Percentiles rank a stretch among this genome's conserved stretches.
Evolutionary conservation across 768 basidiomycete genomes (phyloP).

Genomic region (Trametes meyenii): DNA sequence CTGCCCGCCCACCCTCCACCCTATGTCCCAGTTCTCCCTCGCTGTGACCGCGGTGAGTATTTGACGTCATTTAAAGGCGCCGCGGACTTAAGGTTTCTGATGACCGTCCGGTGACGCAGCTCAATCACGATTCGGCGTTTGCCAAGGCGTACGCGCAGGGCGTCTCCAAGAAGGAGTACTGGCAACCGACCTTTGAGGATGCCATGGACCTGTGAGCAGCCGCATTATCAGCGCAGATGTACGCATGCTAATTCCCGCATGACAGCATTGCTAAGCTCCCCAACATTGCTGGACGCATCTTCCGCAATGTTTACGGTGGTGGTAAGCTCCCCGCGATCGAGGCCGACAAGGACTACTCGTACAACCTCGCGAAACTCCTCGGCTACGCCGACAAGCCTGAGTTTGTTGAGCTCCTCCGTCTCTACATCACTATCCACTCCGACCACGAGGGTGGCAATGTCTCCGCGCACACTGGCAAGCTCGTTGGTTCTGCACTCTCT

Average conservation of each 20-base stretch:
- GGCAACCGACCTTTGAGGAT: conserved; percentile 92
- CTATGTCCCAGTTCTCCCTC: conserved; percentile 98
- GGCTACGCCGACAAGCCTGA: conserved; percentile 87
- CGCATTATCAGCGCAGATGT: not conserved
- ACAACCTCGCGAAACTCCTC: conserved; percentile 86
- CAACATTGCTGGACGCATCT: conserved; percentile 93
- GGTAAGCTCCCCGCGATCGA: conserved; percentile 91
- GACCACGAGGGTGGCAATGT: conserved; percentile 99
- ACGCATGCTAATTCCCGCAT: not conserved
- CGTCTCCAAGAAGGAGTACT: conserved; percentile 94
- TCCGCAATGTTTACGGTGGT: conserved; percentile 83
- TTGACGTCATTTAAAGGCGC: conserved; percentile 13
- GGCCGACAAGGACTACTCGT: conserved; percentile 80
- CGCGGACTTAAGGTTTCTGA: not conserved
- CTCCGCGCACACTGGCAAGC: conserved; percentile 91
- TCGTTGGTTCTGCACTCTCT: conserved; percentile 93
- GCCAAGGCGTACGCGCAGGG: conserved; percentile 94
- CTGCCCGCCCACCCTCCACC: conserved; percentile 91
- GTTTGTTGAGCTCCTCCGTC: conserved; percentile 92
- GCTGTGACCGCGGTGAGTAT: conserved; percentile 86
- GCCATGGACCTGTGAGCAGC: conserved; percentile 75
- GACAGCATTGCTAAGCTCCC: conserved; percentile 92
- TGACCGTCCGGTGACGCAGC: conserved; percentile 42
- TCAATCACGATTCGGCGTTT: conserved; percentile 96
- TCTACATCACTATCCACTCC: conserved; percentile 98